These are phyloP conservation scores for Xylona heveae DNA, from an alignment of 495 filamentous ascomycete genomes.

Conservation along the genomic window DNA sequence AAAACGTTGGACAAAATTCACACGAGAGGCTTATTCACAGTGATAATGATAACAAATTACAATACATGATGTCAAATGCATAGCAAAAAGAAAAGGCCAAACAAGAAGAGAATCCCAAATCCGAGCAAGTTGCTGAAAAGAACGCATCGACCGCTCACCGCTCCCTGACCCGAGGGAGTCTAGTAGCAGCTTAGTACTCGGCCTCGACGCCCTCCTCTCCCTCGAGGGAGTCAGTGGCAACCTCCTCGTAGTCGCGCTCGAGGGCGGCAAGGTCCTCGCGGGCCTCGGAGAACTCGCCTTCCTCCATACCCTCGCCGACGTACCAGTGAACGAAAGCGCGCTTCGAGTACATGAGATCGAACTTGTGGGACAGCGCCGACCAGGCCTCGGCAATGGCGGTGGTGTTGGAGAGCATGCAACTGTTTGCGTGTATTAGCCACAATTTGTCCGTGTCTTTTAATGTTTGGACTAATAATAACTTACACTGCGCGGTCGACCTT, in stretches of 20 bases:
- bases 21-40: too few species aligned
- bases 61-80: too few species aligned
- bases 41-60: too few species aligned
- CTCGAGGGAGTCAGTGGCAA: slow-evolving; percentile 50
- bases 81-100: too few species aligned
- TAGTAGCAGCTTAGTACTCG: slow-evolving; percentile 38
- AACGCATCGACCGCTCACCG: slow-evolving; percentile 1
- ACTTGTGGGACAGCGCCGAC: slow-evolving; percentile 77
- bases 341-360: slow-evolving; percentile 95
- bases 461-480: background rate
- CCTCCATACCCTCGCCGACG: slow-evolving; percentile 90
- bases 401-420: slow-evolving; percentile 80
- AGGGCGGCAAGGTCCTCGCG: slow-evolving; percentile 77
- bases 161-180: too few species aligned
- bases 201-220: slow-evolving; percentile 36
- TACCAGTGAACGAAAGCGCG: slow-evolving; percentile 93
- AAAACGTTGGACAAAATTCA: too few species aligned
- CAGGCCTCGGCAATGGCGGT: slow-evolving; percentile 83
- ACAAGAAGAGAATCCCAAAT: too few species aligned
- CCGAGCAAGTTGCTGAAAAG: slow-evolving; percentile 1
- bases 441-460: too few species aligned
- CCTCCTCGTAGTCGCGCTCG: slow-evolving; percentile 86
- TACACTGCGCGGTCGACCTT: slow-evolving; percentile 65
- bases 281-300: slow-evolving; percentile 82
- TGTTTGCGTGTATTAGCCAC: slow-evolving; percentile 6